These are phyloP conservation scores for Trichoderma sp. DNA, from an alignment of 2,329 filamentous ascomycete genomes.

Conservation along the genomic window DNA sequence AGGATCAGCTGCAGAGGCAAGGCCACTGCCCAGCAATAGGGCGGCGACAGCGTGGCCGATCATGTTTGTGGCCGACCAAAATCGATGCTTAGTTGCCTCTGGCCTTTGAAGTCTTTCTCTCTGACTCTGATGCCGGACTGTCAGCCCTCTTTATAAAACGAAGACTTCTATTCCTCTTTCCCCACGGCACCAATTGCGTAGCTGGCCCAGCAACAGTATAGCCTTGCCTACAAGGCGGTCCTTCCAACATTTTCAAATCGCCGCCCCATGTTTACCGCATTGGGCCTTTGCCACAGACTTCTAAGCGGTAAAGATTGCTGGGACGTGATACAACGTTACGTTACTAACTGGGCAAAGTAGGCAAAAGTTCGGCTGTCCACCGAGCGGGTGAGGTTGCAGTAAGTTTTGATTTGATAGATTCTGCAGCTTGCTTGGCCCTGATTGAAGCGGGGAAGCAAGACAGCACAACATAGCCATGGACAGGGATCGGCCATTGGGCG, in stretches of 20 bases:
- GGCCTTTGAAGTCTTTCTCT: not conserved
- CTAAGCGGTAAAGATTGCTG: not conserved
- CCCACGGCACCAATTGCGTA: not conserved
- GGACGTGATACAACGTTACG: constrained; percentile 27
- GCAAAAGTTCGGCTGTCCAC: not conserved
- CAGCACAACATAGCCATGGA: not conserved
- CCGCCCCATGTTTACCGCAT: not conserved
- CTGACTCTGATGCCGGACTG: not conserved
- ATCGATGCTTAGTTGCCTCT: not conserved
- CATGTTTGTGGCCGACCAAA: constrained; percentile 21
- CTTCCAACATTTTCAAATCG: not conserved
- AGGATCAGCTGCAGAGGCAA: constrained; percentile 21
- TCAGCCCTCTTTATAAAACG: constrained; percentile 7
- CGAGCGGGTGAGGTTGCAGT: constrained; percentile 1
- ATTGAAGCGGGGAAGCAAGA: constrained; percentile 18
- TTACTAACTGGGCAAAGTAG: constrained; percentile 16
- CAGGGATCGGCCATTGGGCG: not conserved
- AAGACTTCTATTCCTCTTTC: constrained; percentile 4
- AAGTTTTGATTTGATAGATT: not conserved
- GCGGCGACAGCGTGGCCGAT: constrained; percentile 16
- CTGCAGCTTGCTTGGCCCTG: constrained; percentile 24
- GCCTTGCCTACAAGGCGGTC: not conserved
- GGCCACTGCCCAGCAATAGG: constrained; percentile 26
- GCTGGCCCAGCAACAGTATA: not conserved
- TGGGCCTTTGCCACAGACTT: not conserved